Base-by-base conservation (phyloP, 2,329 filamentous ascomycete genomes). In the Lasiodiplodia citricola region DNA sequence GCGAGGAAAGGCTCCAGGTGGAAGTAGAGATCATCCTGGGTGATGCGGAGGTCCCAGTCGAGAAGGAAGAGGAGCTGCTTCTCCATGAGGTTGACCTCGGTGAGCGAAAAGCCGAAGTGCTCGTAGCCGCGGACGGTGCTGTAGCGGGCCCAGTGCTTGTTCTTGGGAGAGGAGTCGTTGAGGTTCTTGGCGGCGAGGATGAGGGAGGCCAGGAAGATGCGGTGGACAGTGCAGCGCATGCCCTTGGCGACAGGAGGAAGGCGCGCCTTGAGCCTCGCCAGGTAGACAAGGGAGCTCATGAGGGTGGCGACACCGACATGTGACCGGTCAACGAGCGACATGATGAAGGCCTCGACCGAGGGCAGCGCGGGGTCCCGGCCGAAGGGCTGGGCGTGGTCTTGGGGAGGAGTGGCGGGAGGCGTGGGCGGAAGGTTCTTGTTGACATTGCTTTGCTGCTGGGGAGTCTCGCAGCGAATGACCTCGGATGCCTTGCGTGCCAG, bases 131-230 rank as follows among this genome's bases (percentile, higher is more conserved):
- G 87, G 74, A 97, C 90, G 75, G 90, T 84, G 70, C 92, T 97
- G 86, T 98, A 99, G 76, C 90, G 91, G 72, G 96, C 94, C 96
- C 96, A 99, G 87, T 99, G 96, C 90, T 98, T 98, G 88, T 99
- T 99, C 90, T 98, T 98, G 71, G 96, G 96, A 14, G 94, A 97
- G 70, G 94, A 97, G 86, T 98, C 96, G 81, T 99, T 98, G 74
- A 98, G 88, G 81, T 97, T 97, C 90, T 99, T 99, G 75, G 96
- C 95, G 1, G 96, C 90, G 62, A 91, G 84, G 77, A 96, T 96
- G 73, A 95, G 89, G 18, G 92, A 86, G 52, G 93, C 95, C 60
- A 99, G 88, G 84, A 99, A 98, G 86, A 99, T 98, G 75, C 96
- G 92, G 85, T 99, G 96, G 57, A 95, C 93, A 28, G 96, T 98